Percentiles rank a stretch among this genome's conserved stretches.
Evolutionary conservation across 2,329 filamentous ascomycete species (phyloP).

Genomic region (Pestalotiopsis sp.): DNA sequence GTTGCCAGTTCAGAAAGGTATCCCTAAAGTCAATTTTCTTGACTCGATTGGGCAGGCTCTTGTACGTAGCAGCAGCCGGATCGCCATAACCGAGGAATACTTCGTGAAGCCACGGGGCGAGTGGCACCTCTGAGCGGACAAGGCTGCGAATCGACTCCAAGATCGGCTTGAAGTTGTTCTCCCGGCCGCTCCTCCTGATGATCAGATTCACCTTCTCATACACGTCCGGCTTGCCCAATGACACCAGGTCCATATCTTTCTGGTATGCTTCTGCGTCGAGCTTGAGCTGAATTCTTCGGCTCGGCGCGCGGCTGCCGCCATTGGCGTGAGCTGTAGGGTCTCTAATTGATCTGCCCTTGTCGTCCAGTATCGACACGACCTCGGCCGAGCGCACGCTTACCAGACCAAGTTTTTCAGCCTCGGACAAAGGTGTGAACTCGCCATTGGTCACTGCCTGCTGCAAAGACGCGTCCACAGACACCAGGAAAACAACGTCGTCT

Average conservation of each 20-base stretch:
- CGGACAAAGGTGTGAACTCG: constrained; percentile 42
- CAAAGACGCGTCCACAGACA: constrained; percentile 70
- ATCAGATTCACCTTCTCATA: constrained; percentile 87
- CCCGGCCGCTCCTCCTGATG: constrained; percentile 78
- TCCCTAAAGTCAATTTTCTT: constrained; percentile 87
- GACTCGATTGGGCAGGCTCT: constrained; percentile 76
- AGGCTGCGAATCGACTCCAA: constrained; percentile 89
- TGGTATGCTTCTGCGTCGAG: constrained; percentile 81
- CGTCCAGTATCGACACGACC: constrained; percentile 83
- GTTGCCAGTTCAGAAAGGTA: constrained; percentile 94
- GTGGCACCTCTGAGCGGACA: constrained; percentile 79
- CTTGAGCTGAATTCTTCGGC: constrained; percentile 76
- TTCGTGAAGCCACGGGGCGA: constrained; percentile 92
- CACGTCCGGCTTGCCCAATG: constrained; percentile 72
- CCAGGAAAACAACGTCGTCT: constrained; percentile 87
- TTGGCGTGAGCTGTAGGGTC: constrained; percentile 66
- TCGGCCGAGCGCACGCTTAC: constrained; percentile 79
- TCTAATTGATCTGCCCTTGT: constrained; percentile 75
- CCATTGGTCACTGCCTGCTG: constrained; percentile 58
- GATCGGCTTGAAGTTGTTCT: constrained; percentile 97
- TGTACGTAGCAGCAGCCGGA: constrained; percentile 84
- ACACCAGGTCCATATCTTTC: constrained; percentile 69
- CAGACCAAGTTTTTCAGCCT: constrained; percentile 68
- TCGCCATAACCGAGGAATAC: constrained; percentile 98
- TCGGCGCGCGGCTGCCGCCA: constrained; percentile 61